Conservation (phyloP, 305 asterid species). For the Ajuga reptans region DNA sequence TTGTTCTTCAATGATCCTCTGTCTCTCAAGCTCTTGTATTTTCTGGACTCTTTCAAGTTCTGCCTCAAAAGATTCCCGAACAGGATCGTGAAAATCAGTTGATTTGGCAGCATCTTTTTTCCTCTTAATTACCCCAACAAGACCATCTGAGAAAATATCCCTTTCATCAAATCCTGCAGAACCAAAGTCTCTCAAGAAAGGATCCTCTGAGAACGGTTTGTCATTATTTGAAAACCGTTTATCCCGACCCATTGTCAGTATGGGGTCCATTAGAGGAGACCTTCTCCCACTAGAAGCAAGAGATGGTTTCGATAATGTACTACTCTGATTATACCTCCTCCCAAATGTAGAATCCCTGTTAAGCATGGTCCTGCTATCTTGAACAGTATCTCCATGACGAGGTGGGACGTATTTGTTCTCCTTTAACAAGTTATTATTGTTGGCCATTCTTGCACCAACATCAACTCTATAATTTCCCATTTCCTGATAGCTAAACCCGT, state of each 20-base stretch:
- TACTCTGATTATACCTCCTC: constrained; percentile 49
- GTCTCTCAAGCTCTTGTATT: constrained; percentile 95
- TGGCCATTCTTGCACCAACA: constrained; percentile 36
- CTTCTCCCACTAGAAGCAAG: constrained; percentile 47
- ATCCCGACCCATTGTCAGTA: constrained; percentile 44
- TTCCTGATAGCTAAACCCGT: constrained; percentile 35
- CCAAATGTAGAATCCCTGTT: constrained; percentile 48
- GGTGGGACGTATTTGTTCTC: constrained; percentile 44
- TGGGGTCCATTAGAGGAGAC: constrained; percentile 35
- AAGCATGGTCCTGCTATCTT: constrained; percentile 28
- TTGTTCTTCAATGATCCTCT: constrained; percentile 73
- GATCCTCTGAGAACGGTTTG: constrained; percentile 47
- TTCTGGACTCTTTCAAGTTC: constrained; percentile 95
- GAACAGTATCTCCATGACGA: constrained; percentile 40
- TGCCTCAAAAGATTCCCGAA: constrained; percentile 94
- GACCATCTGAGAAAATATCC: constrained; percentile 69
- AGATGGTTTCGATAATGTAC: constrained; percentile 31
- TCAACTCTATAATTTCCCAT: constrained; percentile 33
- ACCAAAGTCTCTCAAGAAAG: constrained; percentile 39
- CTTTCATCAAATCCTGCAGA: constrained; percentile 67
- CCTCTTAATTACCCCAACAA: constrained; percentile 75
- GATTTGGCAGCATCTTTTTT: constrained; percentile 64
- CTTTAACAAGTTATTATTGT: constrained; percentile 35
- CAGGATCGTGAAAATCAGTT: constrained; percentile 83
- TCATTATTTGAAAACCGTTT: constrained; percentile 47